Evolutionary conservation across 2,329 filamentous ascomycete species (phyloP), one percentile per base, ranked within the genome.

Genomic region (Truncatella angustata): DNA sequence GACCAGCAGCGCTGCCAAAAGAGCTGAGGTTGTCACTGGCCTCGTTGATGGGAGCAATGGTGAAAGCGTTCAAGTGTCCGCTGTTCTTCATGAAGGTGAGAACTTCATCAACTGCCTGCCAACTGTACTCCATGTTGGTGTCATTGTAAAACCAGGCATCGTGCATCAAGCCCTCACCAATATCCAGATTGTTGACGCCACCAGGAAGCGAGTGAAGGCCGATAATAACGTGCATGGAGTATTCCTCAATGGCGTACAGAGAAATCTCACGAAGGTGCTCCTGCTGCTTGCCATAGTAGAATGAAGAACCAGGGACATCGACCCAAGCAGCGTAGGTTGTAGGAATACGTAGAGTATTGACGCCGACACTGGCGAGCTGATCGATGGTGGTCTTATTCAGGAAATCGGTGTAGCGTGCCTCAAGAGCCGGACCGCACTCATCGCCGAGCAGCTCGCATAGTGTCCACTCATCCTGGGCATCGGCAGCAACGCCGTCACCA

Each of bases 1-100:
- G 59, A 14, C 61, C 65, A 14, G 61, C 62, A 3, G 64, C 55
- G 2, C 63, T 64, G 24, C 60, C 68, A 42, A 72, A 71, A n/a
- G 52, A 61, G 7, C 57, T 51, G 26, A 71, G 55, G 54, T 69
- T 69, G 58, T 72, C 70, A 28, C 56, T 62, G 0, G 68, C 57
- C 49, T 73, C 69, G 56, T 73, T 73, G 58, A 73, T 65, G 7
- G 69, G 67, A 4, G 60, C 62, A 39, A 73, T 55, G 50, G 67
- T 69, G 56, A 64, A 71, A 14, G 59, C 60, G 49, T 68, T 60
- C 5, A 60, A 58, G 21, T 51, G 58, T 10, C 62, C 63, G 9
- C 63, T 66, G 10, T 52, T 49, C 44, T 65, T 52, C 47, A 72
- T 65, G 50, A 65, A 72, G 14, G 52, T 48, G 11, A 71, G 54